Evolutionary conservation across 768 basidiomycete genomes (phyloP).

Genomic region (Mycena chlorophos): DNA sequence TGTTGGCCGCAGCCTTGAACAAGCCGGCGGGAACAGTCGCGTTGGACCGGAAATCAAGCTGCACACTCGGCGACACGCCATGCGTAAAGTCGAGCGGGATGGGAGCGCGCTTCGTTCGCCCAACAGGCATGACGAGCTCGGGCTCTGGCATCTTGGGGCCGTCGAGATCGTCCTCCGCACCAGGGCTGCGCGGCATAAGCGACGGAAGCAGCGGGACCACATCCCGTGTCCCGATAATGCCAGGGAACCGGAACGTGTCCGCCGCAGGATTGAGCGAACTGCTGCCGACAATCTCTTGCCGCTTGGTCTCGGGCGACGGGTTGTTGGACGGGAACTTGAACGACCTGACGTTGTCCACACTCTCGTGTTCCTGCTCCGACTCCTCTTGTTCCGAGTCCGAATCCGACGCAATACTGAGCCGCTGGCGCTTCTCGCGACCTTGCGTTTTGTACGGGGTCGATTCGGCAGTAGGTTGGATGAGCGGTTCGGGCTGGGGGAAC

Average conservation of each 20-base stretch:
- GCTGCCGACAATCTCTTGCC: constrained; percentile 45
- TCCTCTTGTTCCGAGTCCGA: constrained; percentile 25
- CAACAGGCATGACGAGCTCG: constrained; percentile 27
- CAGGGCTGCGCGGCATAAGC: constrained; percentile 18
- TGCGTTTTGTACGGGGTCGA: constrained; percentile 52
- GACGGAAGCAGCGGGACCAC: constrained; percentile 13
- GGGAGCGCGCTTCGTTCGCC: constrained; percentile 63
- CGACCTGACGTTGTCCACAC: constrained; percentile 61
- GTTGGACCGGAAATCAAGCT: constrained; percentile 55
- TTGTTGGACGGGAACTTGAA: constrained; percentile 71
- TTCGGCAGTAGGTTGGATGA: constrained; percentile 32
- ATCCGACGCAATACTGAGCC: constrained; percentile 45
- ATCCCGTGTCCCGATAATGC: constrained; percentile 46
- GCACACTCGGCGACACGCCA: constrained; percentile 32
- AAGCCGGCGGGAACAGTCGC: constrained; percentile 84
- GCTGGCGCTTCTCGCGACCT: constrained; percentile 80
- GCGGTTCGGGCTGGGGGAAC: constrained; percentile 29
- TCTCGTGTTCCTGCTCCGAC: constrained; percentile 41
- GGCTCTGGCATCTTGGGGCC: constrained; percentile 27
- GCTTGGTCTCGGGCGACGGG: constrained; percentile 51
- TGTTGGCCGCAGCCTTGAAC: constrained; percentile 72
- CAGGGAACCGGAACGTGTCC: constrained; percentile 68
- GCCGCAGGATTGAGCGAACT: constrained; percentile 44
- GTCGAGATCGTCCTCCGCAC: constrained; percentile 23
- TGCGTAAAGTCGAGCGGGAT: constrained; percentile 75